Evolutionary conservation across 2,329 filamentous ascomycete genomes (phyloP), one percentile per base, ranked within the genome.

Genomic region (Penicillium corylophilum): DNA sequence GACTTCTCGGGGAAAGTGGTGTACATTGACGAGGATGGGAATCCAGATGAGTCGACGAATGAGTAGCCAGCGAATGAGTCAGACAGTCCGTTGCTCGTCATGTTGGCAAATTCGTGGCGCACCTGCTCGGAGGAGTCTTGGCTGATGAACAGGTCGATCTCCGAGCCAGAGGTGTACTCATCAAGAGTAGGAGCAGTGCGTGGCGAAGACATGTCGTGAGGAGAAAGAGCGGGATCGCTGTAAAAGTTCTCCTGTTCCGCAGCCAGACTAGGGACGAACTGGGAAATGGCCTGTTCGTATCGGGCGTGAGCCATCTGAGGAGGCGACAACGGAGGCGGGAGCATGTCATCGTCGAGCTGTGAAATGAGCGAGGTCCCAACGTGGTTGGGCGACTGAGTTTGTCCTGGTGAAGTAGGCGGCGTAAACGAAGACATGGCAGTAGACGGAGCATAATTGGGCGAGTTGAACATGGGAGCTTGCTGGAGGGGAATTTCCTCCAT

Each of bases 401-500:
- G 70, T 36, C 71, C 71, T 10, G 77, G 77, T 23, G 76, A 78
- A 5, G 74, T 66, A 4, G 77, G 76, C 26, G 77, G 77, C 4
- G 77, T 79, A 51, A 72, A 76, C 2, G 74, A 73, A 47, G 78
- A 77, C 26, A 75, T 67, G 29, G 64, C 64, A 35, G 71, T 68
- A 7, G 74, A 72, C 10, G 74, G 73, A 10, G 74, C 74, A 26
- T 76, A 76, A 26, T 70, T 71, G 47, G 66, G 69, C 46, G 74
- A 73, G 43, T 63, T 71, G 40, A 63, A 77, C 67, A 48, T 70
- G 71, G 54, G 70, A 66, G 52, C 62, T 64, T 63, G 50, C n/a
- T 61, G 26, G 70, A 72, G 33, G 62, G 60, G 26, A 41, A 28
- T 12, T 65, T 23, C n/a, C 29, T 60, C 51, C 2, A 41, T 29